Evolutionary conservation across 140 eudicot genomes (phyloP), one percentile per base, ranked within the genome.

Genomic region (Flaveria floridana): DNA sequence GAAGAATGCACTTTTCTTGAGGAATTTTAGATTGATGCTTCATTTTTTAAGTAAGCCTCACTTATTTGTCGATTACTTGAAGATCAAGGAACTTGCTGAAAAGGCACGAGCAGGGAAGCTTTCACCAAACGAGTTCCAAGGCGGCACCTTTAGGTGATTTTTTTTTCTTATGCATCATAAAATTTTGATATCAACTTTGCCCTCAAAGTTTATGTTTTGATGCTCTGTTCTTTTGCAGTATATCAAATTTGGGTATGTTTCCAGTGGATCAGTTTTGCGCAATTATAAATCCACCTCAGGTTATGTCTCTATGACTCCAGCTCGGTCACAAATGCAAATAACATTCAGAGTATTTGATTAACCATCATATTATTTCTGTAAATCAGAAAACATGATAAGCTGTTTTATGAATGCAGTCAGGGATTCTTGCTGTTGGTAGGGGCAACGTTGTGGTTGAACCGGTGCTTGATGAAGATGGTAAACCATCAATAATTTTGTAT

Each of bases 251-350:
- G 87, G 99, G 99, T 66, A 91, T 95, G 99, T 95, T 86, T 79
- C 99, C 99, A 7, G 96, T 95, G 74, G 99, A 95, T 82, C 84
- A 82, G 20, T 95, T 95, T 82, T 95, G 92, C 78, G 99, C 99
- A 72, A 95, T 95, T 57, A 91, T 91, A 70, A 95, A 91, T 80
- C 99, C 99, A 23, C 99, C 99, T 16, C 99, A 90, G 99, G 99
- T 93, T 56, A 71, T 55, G 39, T 70, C 76, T 79, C 82, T 68
- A 64, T 72, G 34, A 28, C 37, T 30, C 37, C 37, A 30, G 37
- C 82, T 65, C 63, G 4, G 26, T 18, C 37, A 13, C 42, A 57
- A 3, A 63, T 58, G 6, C 67, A 53, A 2, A 67, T 23, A 70
- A 3, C 26, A 3, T 56, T 28, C 8, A 26, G 19, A 70, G 63